Percentiles rank a stretch among this genome's conserved stretches.
phyloP scores from a whole-genome alignment of 495 filamentous ascomycete species.

The Amphirosellinia nigrospora region DNA sequence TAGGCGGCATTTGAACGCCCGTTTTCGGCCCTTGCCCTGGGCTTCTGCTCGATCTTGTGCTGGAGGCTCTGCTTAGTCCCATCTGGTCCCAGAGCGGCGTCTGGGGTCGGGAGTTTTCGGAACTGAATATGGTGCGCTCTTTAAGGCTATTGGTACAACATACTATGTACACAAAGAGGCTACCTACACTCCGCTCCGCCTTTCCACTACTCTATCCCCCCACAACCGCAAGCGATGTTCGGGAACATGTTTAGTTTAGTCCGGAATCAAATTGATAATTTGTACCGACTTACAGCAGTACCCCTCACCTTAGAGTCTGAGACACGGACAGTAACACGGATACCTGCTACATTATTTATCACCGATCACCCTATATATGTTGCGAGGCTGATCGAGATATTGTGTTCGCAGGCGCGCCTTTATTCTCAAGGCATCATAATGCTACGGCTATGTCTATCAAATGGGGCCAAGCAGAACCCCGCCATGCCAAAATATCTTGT shows the following conservation, averaged over 20 bases:
- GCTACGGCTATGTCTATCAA: not conserved
- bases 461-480: not conserved
- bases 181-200: slow-evolving; percentile 9
- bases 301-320: not conserved
- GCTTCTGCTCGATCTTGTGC: not conserved
- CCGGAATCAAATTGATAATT: not conserved
- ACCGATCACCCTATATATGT: too few species aligned
- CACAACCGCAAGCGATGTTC: slow-evolving; percentile 10
- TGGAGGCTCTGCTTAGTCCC: slow-evolving; percentile 23
- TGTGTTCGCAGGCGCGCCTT: not conserved
- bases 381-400: too few species aligned
- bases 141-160: slow-evolving; percentile 12
- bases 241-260: not conserved
- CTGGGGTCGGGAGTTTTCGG: slow-evolving; percentile 20
- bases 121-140: slow-evolving; percentile 11
- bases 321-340: too few species aligned
- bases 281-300: not conserved
- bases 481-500: not conserved
- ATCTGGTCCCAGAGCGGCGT: slow-evolving; percentile 1
- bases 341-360: too few species aligned
- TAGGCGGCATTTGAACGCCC: slow-evolving; percentile 21
- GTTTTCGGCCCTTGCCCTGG: slow-evolving; percentile 12
- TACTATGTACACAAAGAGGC: not conserved
- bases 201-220: not conserved
- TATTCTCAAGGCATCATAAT: not conserved